Base-by-base conservation (phyloP, 176 grass and related monocot species). In the Cenchrus americanus region DNA sequence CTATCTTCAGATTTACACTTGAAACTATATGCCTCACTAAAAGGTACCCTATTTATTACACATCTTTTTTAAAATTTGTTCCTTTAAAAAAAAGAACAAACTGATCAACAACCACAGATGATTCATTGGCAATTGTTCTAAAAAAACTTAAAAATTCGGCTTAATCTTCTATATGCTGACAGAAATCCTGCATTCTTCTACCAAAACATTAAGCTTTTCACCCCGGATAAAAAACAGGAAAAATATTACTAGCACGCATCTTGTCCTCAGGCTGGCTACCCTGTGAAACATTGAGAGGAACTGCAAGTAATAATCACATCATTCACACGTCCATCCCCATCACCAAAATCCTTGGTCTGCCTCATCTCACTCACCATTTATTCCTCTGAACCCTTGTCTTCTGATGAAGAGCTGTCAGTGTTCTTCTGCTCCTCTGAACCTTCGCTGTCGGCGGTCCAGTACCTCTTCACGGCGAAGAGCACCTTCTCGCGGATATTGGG, bases 401-500 rank as follows among this genome's bases (percentile, higher is more conserved):
- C 71, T 23, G 71, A 66, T 19, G 71, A 66, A 50, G 72, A 78
- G 34, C 14, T 22, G 8, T 5, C 52, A 0, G 6, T 15, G 11
- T 17, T 60, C 71, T 71, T 80, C 32, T 85, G n/a, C 58, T 61
- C 12, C 14, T 72, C 37, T 3, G 88, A 77, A 11, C 48, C 81
- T 8, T 82, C 79, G 5, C 91, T 60, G 27, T 42, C 83, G 24
- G 76, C 85, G 2, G 94, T 90, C 95, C 95, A 98, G 51, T 98
- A 98, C 62, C 66, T 79, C 79, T 95, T 98, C 52, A 98, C 89
- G 17, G 91, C 91, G 23, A 87, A 91, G 19, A 98, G 73, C 57
- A 98, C 85, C 85, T 98, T 98, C 87, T 93, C 93, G 32, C 87
- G 78, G 46, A 91, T 83, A 15, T 84, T 83, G 0, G 93, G 89